phyloP scores from a whole-genome alignment of 495 filamentous ascomycete species.

The Penicillium pulvis region DNA sequence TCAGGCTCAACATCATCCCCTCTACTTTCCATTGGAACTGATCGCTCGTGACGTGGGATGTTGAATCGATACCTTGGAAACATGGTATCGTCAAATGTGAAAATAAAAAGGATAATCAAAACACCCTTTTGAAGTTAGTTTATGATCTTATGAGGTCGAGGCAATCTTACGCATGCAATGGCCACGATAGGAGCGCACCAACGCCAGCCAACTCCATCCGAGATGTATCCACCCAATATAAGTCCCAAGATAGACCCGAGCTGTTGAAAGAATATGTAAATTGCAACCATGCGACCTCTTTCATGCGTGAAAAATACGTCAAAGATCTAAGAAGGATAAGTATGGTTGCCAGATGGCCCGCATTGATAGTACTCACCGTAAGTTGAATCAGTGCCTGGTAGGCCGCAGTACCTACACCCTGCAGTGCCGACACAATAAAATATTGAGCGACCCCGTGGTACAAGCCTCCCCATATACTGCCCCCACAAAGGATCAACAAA shows the following conservation, averaged over 20 bases:
- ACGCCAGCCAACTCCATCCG: constrained; percentile 35
- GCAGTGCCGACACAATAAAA: constrained; percentile 26
- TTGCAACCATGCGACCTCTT: constrained; percentile 29
- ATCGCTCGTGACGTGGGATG: not conserved
- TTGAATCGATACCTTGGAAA: constrained; percentile 34
- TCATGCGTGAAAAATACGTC: constrained; percentile 35
- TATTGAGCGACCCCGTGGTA: constrained; percentile 29
- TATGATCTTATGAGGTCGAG: not conserved
- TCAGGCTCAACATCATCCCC: constrained; percentile 8
- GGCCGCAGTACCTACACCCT: constrained; percentile 32
- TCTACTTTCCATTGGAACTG: not conserved
- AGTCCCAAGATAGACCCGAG: constrained; percentile 32
- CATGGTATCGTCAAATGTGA: constrained; percentile 40
- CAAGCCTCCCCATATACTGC: constrained; percentile 30
- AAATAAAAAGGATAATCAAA: constrained; percentile 33
- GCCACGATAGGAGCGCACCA: constrained; percentile 38
- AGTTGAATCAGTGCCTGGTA: constrained; percentile 37
- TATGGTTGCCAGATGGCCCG: not conserved
- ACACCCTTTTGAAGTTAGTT: constrained; percentile 19
- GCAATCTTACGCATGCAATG: constrained; percentile 28
- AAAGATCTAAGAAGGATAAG: constrained; percentile 25
- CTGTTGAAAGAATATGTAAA: constrained; percentile 34
- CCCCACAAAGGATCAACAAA: constrained; percentile 23
- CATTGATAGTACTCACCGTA: constrained; percentile 17
- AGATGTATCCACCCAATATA: constrained; percentile 32